Evolutionary conservation across 2,329 filamentous ascomycete species (phyloP), one percentile per base, ranked within the genome.

Genomic region (Pseudonectria foliicola): DNA sequence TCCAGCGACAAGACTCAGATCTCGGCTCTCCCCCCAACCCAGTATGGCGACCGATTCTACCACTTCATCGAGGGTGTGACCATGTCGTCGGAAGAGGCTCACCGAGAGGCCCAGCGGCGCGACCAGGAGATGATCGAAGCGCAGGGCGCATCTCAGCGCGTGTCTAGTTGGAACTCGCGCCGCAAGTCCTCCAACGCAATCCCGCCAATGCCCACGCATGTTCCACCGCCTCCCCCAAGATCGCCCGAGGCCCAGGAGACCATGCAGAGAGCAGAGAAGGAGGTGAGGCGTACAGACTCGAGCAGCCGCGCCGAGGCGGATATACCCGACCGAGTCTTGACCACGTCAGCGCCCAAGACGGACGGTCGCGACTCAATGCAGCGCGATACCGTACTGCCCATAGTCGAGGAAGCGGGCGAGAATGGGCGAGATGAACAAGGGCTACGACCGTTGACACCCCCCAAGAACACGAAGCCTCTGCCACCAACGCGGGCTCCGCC

Each of bases 1-100:
- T 86, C 82, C 3, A 76, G 80, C 51, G 85, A 92, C 51, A 81
- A 86, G 50, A 79, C 76, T 24, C 82, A 95, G 56, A 96, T 98
- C 42, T 96, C 90, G 0, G 88, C 92, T 3, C 81, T 96, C 15
- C 85, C 89, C 1, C 90, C 92, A 1, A 78, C 88, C 42, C 75
- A 86, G 38, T 98, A 98, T 53, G 92, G 92, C 18, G 87, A 96
- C 39, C 82, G 92, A 5, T 98, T 98, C 59, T 75, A 93, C 57
- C 83, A 85, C 46, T 98, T 98, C 59, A 89, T 98, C 54, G 81
- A 82, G 32, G 82, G 83, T 25, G 82, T 94, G 45, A 95, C 92
- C 13, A 93, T 89, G 77, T 92, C 88, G 2, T 73, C 76, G 11
- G 90, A 96, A 63, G 85, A 92, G 56, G 86, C 82, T 11, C 75